phyloP scores from a whole-genome alignment of 768 basidiomycete species.

The Strobilomyces confusus region DNA sequence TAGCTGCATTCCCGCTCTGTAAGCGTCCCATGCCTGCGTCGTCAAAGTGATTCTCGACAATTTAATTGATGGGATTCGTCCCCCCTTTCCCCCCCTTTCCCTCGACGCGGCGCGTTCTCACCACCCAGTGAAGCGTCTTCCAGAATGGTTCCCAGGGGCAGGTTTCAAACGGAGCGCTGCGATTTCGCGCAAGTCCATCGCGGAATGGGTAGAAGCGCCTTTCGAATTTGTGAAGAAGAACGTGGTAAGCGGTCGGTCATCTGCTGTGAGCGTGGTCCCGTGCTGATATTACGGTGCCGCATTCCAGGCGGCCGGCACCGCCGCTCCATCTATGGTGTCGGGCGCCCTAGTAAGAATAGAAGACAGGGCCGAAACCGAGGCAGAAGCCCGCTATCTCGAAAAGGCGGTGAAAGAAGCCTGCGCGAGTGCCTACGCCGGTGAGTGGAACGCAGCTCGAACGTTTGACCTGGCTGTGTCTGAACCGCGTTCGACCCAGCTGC shows the following conservation, averaged over 20 bases:
- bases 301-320: constrained; percentile 17
- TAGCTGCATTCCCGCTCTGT: constrained; percentile 18
- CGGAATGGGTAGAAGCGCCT: constrained; percentile 17
- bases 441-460: background rate
- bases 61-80: background rate
- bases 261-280: background rate
- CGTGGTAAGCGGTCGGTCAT: constrained; percentile 14
- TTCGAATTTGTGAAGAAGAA: constrained; percentile 22
- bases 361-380: background rate
- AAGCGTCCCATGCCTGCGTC: background rate
- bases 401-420: constrained; percentile 22
- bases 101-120: background rate
- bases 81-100: background rate
- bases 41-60: background rate
- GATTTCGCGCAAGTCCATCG: constrained; percentile 3
- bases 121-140: constrained; percentile 17
- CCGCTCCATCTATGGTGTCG: constrained; percentile 23
- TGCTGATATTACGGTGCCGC: background rate
- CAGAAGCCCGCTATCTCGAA: constrained; percentile 13
- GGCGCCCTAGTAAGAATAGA: constrained; percentile 15
- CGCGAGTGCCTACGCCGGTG: constrained; percentile 20
- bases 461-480: constrained; percentile 7
- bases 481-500: constrained; percentile 12
- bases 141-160: constrained; percentile 24
- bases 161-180: constrained; percentile 17